Conservation (phyloP, 2,329 filamentous ascomycete genomes). For the Colletotrichum liaoningense region DNA sequence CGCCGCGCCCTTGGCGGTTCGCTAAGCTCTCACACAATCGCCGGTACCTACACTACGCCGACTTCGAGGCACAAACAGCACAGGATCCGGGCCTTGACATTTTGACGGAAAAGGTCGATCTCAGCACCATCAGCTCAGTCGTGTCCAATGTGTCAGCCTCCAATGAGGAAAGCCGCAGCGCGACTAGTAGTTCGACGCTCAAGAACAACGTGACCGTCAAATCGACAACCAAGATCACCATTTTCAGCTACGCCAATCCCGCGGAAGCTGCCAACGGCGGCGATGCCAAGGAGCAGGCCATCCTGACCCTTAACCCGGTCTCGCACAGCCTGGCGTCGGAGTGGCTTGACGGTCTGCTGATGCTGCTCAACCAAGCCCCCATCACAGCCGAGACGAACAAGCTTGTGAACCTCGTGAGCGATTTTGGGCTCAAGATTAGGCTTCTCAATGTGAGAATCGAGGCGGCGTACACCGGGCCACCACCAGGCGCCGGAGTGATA, state of each 20-base stretch:
- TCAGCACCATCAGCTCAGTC: constrained; percentile 89
- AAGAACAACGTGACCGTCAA: constrained; percentile 52
- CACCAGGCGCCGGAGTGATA: constrained; percentile 77
- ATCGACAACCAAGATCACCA: constrained; percentile 87
- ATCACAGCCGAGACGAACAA: constrained; percentile 98
- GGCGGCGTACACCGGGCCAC: constrained; percentile 74
- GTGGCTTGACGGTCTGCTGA: constrained; percentile 94
- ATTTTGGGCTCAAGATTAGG: constrained; percentile 93
- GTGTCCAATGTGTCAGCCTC: constrained; percentile 89
- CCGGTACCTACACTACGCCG: constrained; percentile 88
- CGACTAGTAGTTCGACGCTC: constrained; percentile 54
- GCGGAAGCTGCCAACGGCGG: constrained; percentile 48
- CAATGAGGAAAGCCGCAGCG: constrained; percentile 61
- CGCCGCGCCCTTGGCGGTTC: constrained; percentile 78
- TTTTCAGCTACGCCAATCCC: constrained; percentile 76
- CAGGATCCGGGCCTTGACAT: constrained; percentile 78
- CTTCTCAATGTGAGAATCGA: constrained; percentile 92
- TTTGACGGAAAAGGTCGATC: constrained; percentile 85
- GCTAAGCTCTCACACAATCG: constrained; percentile 92
- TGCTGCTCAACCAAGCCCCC: constrained; percentile 93
- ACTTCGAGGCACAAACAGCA: constrained; percentile 76
- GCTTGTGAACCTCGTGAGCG: constrained; percentile 84
- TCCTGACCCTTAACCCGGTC: constrained; percentile 85
- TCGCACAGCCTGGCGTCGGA: constrained; percentile 89
- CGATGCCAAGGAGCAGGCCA: constrained; percentile 72